Evolutionary conservation across 352 stramenopile genomes (phyloP).

Genomic region (Aphanomyces stellatus): DNA sequence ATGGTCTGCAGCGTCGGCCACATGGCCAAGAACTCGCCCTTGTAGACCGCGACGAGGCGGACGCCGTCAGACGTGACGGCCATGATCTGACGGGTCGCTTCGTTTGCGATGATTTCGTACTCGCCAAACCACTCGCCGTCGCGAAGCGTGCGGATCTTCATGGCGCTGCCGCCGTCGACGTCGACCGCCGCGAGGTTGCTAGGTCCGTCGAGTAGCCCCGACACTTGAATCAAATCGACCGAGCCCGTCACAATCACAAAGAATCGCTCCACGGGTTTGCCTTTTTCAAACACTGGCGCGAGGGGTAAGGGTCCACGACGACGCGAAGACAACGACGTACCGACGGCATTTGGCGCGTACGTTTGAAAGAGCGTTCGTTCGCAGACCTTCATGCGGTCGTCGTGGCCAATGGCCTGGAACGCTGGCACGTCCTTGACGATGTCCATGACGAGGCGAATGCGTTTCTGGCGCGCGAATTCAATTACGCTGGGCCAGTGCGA

Average conservation of each 20-base stretch:
- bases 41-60: constrained; percentile 9
- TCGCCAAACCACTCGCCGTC: constrained; percentile 14
- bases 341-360: neutral
- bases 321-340: neutral
- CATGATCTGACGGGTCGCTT: neutral
- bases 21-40: constrained; percentile 4
- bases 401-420: neutral
- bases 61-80: constrained; percentile 1
- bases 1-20: neutral
- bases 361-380: constrained; percentile 19
- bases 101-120: constrained; percentile 6
- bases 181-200: neutral
- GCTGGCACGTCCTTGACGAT: constrained; percentile 12
- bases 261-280: constrained; percentile 8
- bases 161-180: neutral
- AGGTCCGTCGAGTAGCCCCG: neutral
- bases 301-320: neutral
- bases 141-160: neutral
- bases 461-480: constrained; percentile 15
- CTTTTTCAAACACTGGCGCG: neutral
- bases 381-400: constrained; percentile 6
- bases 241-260: constrained; percentile 7
- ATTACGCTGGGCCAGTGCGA: constrained; percentile 18
- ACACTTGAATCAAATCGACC: constrained; percentile 15
- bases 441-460: constrained; percentile 16